A percentile compares a stretch with the other conserved stretches of the same genome.
Conservation (phyloP, 2,329 filamentous ascomycete genomes). For the Alternaria arborescens region DNA sequence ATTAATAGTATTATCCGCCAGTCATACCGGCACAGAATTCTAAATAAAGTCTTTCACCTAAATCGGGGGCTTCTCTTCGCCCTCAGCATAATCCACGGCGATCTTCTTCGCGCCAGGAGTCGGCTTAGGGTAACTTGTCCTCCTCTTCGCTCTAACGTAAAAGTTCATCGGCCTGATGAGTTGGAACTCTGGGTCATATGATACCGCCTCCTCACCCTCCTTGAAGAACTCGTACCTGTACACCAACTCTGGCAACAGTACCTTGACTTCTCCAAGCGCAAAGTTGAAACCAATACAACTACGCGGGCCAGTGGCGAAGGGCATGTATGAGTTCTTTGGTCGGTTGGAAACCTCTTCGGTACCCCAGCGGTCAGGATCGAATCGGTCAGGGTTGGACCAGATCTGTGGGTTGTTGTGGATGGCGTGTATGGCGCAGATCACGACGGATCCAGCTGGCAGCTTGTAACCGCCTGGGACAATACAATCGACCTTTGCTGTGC, state of each 20-base stretch:
- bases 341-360: slow-evolving; percentile 55
- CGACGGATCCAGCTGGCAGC: slow-evolving; percentile 60
- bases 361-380: slow-evolving; percentile 69
- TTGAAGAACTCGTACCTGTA: slow-evolving; percentile 24
- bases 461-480: slow-evolving; percentile 68
- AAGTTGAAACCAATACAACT: slow-evolving; percentile 27
- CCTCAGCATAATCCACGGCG: slow-evolving; percentile 21
- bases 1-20: background rate
- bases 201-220: slow-evolving; percentile 15
- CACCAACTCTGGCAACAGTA: slow-evolving; percentile 17
- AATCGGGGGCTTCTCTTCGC: slow-evolving; percentile 17
- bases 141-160: slow-evolving; percentile 20
- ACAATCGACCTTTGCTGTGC: slow-evolving; percentile 64
- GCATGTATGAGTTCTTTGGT: slow-evolving; percentile 22
- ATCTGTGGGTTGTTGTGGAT: slow-evolving; percentile 62
- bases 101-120: slow-evolving; percentile 18
- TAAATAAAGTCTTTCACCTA: background rate
- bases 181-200: slow-evolving; percentile 24
- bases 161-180: slow-evolving; percentile 25
- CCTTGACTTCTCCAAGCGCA: slow-evolving; percentile 20
- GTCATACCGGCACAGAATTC: background rate
- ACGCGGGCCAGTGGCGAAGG: slow-evolving; percentile 20
- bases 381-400: slow-evolving; percentile 67
- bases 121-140: slow-evolving; percentile 18
- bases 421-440: slow-evolving; percentile 61